A percentile compares a stretch with the other conserved stretches of the same genome.
Conservation (phyloP, 1,139 yeast genomes). For the Arxiozyma slooffiae region DNA sequence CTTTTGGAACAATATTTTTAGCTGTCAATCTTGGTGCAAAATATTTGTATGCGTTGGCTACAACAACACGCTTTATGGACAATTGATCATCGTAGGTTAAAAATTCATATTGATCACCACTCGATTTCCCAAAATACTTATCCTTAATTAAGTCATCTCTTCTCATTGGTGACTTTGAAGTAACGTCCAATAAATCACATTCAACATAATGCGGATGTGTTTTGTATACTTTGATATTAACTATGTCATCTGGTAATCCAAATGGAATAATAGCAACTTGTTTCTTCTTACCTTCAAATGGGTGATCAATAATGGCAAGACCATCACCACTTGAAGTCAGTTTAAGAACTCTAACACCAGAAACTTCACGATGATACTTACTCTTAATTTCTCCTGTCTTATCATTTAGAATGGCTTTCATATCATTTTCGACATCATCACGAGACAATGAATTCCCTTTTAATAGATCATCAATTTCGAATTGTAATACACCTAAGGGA, state of each 20-base stretch:
- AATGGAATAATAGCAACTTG: slow-evolving; percentile 66
- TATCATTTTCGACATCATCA: slow-evolving; percentile 50
- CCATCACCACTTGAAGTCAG: slow-evolving; percentile 79
- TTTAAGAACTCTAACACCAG: slow-evolving; percentile 46
- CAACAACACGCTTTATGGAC: slow-evolving; percentile 59
- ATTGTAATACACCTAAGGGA: slow-evolving; percentile 68
- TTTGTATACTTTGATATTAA: slow-evolving; percentile 59
- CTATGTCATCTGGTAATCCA: slow-evolving; percentile 78
- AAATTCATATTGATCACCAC: slow-evolving; percentile 90
- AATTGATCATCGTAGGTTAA: slow-evolving; percentile 65
- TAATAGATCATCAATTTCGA: slow-evolving; percentile 60
- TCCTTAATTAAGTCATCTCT: slow-evolving; percentile 53
- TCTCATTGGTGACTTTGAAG: slow-evolving; percentile 38
- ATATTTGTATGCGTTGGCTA: slow-evolving; percentile 69
- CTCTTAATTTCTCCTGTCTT: slow-evolving; percentile 33
- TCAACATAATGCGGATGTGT: slow-evolving; percentile 71
- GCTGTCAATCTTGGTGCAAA: slow-evolving; percentile 48
- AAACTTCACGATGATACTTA: slow-evolving; percentile 48
- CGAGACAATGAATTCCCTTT: slow-evolving; percentile 36
- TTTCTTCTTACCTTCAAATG: slow-evolving; percentile 36
- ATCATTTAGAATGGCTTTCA: slow-evolving; percentile 55
- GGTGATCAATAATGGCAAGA: slow-evolving; percentile 51
- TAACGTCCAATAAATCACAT: slow-evolving; percentile 56
- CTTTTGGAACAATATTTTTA: slow-evolving; percentile 42
- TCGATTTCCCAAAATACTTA: slow-evolving; percentile 69